Base-by-base conservation (phyloP, 1,284 basidiomycete species). In the Fistulinella staudtii region DNA sequence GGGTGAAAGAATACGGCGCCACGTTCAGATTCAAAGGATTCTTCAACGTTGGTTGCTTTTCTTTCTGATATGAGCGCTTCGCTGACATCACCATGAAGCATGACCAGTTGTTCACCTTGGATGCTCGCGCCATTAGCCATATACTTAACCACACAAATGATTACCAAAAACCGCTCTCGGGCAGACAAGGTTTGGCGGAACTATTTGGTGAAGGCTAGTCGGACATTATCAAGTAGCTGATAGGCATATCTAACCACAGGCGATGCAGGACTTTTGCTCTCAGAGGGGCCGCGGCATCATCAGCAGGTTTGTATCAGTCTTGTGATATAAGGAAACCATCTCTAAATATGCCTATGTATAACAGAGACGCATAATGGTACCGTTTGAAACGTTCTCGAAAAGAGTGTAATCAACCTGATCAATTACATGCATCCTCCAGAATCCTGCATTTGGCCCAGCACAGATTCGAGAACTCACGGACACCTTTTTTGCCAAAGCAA, bases 401-500 rank as follows among this genome's bases (percentile, higher is more conserved):
- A 18, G 5, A 5, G 13, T 9, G 29, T 5, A 5, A 11, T 34
- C 15, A 20, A 13, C 8, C 20, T 25, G 21, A 36, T 20, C 6
- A 5, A 47, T 14, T 1, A 24, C 13, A 17, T n/a, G n/a, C n/a
- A n/a, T n/a, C 13, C 30, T 6, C 24, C 20, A 36, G 36, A 23
- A 36, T 15, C 36, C 36, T 17, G 36, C 22, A 25, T 25, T 36
- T 6, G 23, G 23, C 23, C 36, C 36, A 17, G 14, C 36, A 10
- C 36, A 36, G 25, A 25, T 36, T 11, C 8, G 36, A 17, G 22
- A 8, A 25, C 23, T 25, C 13, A 25, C 15, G 7, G 23, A 65
- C n/a, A 71, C 78, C 5, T 82, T 83, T 46, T 49, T 79, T 5
- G 65, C 72, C 7, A 81, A 82, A 56, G 60, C 80, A 61, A 75